Conservation (phyloP, 1,139 yeast genomes). For the Yamadazyma atlantica region DNA sequence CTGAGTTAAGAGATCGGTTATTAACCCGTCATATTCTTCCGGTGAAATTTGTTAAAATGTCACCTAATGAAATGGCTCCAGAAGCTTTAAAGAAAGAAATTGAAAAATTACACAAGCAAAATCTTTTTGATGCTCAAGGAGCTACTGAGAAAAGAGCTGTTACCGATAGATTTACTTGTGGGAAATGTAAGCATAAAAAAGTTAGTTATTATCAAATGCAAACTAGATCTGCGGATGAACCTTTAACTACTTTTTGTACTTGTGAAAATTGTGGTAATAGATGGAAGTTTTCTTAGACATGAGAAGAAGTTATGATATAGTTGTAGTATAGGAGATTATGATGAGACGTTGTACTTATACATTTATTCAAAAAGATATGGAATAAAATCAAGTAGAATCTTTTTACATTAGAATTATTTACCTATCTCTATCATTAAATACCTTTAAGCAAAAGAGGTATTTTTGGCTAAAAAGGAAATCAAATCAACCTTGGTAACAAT, state of each 20-base stretch:
- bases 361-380: slow-evolving; percentile 1
- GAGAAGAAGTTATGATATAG: not conserved
- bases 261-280: slow-evolving; percentile 97
- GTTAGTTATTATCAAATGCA: slow-evolving; percentile 97
- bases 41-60: slow-evolving; percentile 68
- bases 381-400: not conserved
- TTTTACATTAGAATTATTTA: too few species aligned
- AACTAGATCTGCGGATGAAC: slow-evolving; percentile 98
- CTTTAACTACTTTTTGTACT: slow-evolving; percentile 95
- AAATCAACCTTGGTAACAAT: slow-evolving; percentile 88
- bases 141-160: slow-evolving; percentile 97
- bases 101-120: slow-evolving; percentile 82
- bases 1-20: slow-evolving; percentile 72
- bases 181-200: slow-evolving; percentile 95
- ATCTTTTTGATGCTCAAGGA: slow-evolving; percentile 94
- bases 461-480: slow-evolving; percentile 53
- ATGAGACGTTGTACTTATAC: slow-evolving; percentile 3
- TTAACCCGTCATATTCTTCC: slow-evolving; percentile 66
- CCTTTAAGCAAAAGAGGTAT: slow-evolving; percentile 12
- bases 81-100: slow-evolving; percentile 82
- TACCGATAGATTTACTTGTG: slow-evolving; percentile 95
- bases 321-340: slow-evolving; percentile 7
- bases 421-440: too few species aligned
- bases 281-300: slow-evolving; percentile 78
- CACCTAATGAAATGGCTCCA: slow-evolving; percentile 93